phyloP scores from a whole-genome alignment of 2,329 filamentous ascomycete species.

The Penicillium sclerotigenum region DNA sequence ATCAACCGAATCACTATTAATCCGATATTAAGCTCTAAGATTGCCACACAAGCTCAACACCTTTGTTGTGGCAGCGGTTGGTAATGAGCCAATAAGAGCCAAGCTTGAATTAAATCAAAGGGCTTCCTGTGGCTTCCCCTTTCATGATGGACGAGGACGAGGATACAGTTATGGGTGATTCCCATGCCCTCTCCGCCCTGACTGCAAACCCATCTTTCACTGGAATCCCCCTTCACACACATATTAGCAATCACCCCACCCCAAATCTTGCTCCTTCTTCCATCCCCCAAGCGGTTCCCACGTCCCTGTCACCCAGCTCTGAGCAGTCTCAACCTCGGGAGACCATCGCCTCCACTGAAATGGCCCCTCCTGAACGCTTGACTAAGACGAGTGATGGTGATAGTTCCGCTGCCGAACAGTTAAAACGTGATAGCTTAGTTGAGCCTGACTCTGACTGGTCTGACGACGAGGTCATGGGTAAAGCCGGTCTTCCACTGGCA shows the following conservation, averaged over 20 bases:
- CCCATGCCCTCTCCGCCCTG: conserved; percentile 19
- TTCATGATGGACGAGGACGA: conserved; percentile 36
- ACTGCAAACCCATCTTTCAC: conserved; percentile 16
- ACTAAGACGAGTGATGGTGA: conserved; percentile 28
- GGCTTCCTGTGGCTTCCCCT: background rate
- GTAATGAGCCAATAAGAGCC: conserved; percentile 15
- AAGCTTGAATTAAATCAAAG: conserved; percentile 1
- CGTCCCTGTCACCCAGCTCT: conserved; percentile 13
- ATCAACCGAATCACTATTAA: background rate
- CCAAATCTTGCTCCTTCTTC: conserved; percentile 25
- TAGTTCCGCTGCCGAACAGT: conserved; percentile 18
- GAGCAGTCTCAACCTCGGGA: conserved; percentile 11
- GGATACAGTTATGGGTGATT: conserved; percentile 41
- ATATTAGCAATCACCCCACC: conserved; percentile 21
- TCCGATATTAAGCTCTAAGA: background rate
- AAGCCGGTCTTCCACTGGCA: conserved; percentile 45
- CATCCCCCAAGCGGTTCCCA: conserved; percentile 1
- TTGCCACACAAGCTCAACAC: background rate
- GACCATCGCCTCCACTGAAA: background rate
- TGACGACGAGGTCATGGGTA: conserved; percentile 32
- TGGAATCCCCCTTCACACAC: conserved; percentile 13
- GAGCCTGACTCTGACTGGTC: conserved; percentile 44
- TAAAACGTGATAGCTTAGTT: conserved; percentile 33
- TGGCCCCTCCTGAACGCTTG: conserved; percentile 21
- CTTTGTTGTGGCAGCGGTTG: background rate